Conservation (phyloP, 1,284 basidiomycete genomes). For the Garcileccinum viscosum region DNA sequence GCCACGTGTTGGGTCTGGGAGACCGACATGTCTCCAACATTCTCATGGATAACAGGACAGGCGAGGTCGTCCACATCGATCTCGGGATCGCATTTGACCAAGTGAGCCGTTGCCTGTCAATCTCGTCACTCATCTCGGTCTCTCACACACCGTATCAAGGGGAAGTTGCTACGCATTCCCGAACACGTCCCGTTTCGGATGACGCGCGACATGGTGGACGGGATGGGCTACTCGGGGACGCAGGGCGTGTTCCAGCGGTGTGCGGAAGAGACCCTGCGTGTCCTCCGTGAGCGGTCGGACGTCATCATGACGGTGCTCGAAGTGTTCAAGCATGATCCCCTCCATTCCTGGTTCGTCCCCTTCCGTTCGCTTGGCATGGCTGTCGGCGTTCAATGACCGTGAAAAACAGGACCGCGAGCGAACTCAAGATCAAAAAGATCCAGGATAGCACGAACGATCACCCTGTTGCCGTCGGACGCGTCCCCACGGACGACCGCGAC, state of each 20-base stretch:
- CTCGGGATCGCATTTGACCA: conserved; percentile 97
- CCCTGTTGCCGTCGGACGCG: conserved; percentile 15
- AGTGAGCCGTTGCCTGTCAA: conserved; percentile 48
- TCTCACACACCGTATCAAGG: conserved; percentile 52
- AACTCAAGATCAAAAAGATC: conserved; percentile 68
- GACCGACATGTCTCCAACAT: conserved; percentile 96
- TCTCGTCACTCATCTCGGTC: background rate
- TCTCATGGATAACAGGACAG: conserved; percentile 82
- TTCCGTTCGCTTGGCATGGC: background rate
- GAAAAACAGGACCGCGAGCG: conserved; percentile 73
- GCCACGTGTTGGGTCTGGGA: conserved; percentile 90
- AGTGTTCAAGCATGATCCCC: conserved; percentile 96
- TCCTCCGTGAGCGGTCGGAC: conserved; percentile 84
- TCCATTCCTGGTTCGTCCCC: conserved; percentile 82
- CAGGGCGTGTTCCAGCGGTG: conserved; percentile 96
- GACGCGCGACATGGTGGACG: conserved; percentile 93
- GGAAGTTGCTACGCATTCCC: conserved; percentile 81
- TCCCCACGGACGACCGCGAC: conserved; percentile 20
- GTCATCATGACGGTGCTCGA: conserved; percentile 95
- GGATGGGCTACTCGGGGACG: conserved; percentile 89
- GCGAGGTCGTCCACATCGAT: conserved; percentile 95
- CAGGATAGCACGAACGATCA: conserved; percentile 48
- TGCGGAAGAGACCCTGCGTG: conserved; percentile 92
- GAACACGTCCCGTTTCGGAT: conserved; percentile 95
- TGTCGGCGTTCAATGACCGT: no score